Evolutionary conservation across 768 basidiomycete genomes (phyloP).

Genomic region (Xanthoconium stramineum): DNA sequence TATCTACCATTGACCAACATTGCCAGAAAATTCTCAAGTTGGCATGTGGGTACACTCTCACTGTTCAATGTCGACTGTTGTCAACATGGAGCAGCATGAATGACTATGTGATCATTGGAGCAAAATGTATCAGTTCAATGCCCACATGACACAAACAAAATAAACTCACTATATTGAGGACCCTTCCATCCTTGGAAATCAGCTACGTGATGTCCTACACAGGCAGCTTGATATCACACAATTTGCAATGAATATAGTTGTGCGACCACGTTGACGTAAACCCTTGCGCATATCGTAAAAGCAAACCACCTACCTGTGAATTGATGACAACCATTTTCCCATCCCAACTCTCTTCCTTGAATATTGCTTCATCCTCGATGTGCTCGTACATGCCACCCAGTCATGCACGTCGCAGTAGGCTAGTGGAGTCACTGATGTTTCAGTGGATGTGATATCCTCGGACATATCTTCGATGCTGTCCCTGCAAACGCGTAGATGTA

Average conservation of each 20-base stretch:
- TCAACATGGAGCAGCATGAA: too few relatives aligned
- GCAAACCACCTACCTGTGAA: slow-evolving; percentile 64
- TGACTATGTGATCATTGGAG: slow-evolving; percentile 18
- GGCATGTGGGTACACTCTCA: too few relatives aligned
- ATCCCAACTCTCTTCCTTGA: slow-evolving; percentile 56
- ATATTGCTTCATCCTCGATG: slow-evolving; percentile 62
- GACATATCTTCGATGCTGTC: slow-evolving; percentile 39
- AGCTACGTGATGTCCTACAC: slow-evolving; percentile 97
- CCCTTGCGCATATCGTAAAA: not conserved
- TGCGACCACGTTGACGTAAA: slow-evolving; percentile 28
- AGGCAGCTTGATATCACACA: slow-evolving; percentile 95
- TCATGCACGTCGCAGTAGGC: slow-evolving; percentile 82
- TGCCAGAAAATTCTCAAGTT: too few relatives aligned
- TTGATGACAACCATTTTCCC: slow-evolving; percentile 96
- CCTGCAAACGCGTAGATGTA: slow-evolving; percentile 73
- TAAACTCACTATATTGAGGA: slow-evolving; percentile 84
- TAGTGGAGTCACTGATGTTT: slow-evolving; percentile 80
- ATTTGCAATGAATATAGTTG: slow-evolving; percentile 93
- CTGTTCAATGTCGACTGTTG: too few relatives aligned
- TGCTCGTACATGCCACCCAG: slow-evolving; percentile 99
- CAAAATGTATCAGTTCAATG: not conserved
- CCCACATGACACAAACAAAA: not conserved
- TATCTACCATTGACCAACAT: too few relatives aligned
- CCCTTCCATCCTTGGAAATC: slow-evolving; percentile 94
- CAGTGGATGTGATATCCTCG: slow-evolving; percentile 64